Evolutionary conservation across 2,329 filamentous ascomycete species (phyloP).

Genomic region (Fusarium bactridioides): DNA sequence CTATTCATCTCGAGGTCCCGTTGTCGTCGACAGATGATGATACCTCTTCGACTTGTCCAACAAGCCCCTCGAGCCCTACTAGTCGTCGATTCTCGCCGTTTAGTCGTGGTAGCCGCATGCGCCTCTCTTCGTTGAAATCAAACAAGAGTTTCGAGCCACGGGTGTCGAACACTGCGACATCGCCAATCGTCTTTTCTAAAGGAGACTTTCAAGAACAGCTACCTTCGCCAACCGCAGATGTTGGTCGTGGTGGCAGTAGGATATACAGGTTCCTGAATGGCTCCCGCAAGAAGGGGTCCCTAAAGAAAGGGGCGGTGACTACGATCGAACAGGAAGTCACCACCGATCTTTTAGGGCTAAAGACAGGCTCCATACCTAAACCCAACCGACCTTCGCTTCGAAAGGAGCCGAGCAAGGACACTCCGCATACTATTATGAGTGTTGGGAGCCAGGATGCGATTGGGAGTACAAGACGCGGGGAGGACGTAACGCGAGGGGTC

Average conservation of each 20-base stretch:
- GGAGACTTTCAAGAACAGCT: neutral
- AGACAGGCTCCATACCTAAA: constrained; percentile 39
- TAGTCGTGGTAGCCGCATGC: constrained; percentile 21
- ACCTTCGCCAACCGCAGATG: neutral
- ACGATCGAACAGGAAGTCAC: constrained; percentile 38
- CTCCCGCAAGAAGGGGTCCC: constrained; percentile 31
- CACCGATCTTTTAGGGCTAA: constrained; percentile 36
- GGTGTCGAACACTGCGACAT: constrained; percentile 2
- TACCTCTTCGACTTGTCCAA: constrained; percentile 28
- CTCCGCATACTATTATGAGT: constrained; percentile 59
- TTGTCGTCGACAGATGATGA: constrained; percentile 22
- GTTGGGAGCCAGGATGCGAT: constrained; percentile 54
- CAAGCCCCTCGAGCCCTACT: constrained; percentile 23
- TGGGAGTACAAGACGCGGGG: constrained; percentile 2
- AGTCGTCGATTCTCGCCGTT: constrained; percentile 31
- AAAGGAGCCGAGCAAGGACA: constrained; percentile 55
- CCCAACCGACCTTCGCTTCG: constrained; percentile 50
- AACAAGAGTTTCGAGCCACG: constrained; percentile 31
- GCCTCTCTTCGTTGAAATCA: constrained; percentile 32
- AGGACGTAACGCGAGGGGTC: neutral
- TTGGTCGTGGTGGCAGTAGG: constrained; percentile 11
- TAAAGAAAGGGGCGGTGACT: constrained; percentile 24
- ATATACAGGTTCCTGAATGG: constrained; percentile 28
- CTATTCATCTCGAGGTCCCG: constrained; percentile 33
- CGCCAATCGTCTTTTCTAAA: constrained; percentile 11